Evolutionary conservation across 768 basidiomycete species (phyloP), one percentile per base, ranked within the genome.

Genomic region (Boletus rex-veris): DNA sequence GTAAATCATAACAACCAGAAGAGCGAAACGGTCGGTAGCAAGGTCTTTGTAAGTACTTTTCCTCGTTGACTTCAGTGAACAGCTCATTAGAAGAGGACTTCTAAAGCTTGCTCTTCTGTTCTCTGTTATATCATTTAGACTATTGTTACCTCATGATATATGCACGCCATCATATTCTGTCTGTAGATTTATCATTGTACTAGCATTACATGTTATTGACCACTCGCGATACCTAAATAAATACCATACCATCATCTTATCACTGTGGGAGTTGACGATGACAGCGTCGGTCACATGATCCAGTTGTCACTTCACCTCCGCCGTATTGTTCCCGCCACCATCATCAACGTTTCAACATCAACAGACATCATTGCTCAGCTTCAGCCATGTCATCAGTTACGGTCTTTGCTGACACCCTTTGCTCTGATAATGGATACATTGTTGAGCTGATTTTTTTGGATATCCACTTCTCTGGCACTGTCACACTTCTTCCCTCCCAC

Each of bases 171-270:
- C 21, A 16, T 45, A 61, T 15, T 19, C 14, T 16, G 28, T 30
- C 3, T 45, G 52, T 64, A 65, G 52, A 62, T 18, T 35, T 21
- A 18, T 37, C 42, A 19, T 3, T 66, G 64, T 64, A 61, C 47
- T 3, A 48, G 26, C 28, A 59, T 19, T 7, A 15, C 46, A 57
- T 60, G 55, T 48, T 37, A 55, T 52, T 14, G 5, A 40, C 12
- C 16, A 39, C 6, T 14, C 3, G 52, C 31, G 57, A 56, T 26
- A 58, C 45, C 50, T 36, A 3, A 55, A 86, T 36, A 3, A 55
- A 86, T 97, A 97, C 92, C 66, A 57, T 52, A 36, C 9, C 37
- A 57, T 52, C 36, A 11, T 49, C 21, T 5, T 36, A 4, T 11
- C 10, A 15, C 35, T 24, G 21, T 24, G 21, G 21, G 21, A 35